phyloP scores from a whole-genome alignment of 768 basidiomycete species.

The Cantharellus anzutake region DNA sequence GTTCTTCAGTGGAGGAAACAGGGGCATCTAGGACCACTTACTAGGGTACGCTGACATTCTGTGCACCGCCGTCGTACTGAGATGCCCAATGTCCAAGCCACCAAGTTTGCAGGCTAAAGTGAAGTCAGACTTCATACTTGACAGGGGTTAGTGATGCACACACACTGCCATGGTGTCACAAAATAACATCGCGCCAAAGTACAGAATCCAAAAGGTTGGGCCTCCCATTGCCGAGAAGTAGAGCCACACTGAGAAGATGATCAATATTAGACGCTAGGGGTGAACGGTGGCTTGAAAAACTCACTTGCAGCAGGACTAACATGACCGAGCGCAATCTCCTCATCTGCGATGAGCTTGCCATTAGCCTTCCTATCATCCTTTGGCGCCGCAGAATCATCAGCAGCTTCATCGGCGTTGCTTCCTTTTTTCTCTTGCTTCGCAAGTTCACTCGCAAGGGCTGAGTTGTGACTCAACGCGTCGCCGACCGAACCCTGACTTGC shows the following conservation, averaged over 20 bases:
- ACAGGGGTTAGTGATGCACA: background rate
- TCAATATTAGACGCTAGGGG: background rate
- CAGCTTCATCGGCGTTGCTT: constrained; percentile 13
- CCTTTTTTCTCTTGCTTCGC: constrained; percentile 16
- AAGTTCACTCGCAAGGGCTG: constrained; percentile 15
- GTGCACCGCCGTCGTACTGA: constrained; percentile 6
- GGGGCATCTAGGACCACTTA: constrained; percentile 10
- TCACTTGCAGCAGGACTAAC: constrained; percentile 30
- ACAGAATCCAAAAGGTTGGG: constrained; percentile 16
- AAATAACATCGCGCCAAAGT: constrained; percentile 9
- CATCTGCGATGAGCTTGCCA: constrained; percentile 44
- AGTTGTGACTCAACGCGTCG: constrained; percentile 26
- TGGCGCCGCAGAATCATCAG: background rate
- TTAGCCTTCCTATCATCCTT: constrained; percentile 14
- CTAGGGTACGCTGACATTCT: constrained; percentile 19
- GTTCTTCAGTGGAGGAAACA: background rate
- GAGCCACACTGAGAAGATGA: constrained; percentile 17
- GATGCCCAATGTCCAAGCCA: constrained; percentile 21
- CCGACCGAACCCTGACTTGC: constrained; percentile 29
- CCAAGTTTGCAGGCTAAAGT: constrained; percentile 19
- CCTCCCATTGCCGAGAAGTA: constrained; percentile 17
- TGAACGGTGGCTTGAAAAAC: constrained; percentile 4
- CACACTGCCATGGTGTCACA: constrained; percentile 11
- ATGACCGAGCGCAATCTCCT: constrained; percentile 42
- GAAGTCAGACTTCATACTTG: background rate